Evolutionary conservation across 805 yeast genomes (phyloP), one percentile per base, ranked within the genome.

Genomic region (Pichia rugopelliculosa): DNA sequence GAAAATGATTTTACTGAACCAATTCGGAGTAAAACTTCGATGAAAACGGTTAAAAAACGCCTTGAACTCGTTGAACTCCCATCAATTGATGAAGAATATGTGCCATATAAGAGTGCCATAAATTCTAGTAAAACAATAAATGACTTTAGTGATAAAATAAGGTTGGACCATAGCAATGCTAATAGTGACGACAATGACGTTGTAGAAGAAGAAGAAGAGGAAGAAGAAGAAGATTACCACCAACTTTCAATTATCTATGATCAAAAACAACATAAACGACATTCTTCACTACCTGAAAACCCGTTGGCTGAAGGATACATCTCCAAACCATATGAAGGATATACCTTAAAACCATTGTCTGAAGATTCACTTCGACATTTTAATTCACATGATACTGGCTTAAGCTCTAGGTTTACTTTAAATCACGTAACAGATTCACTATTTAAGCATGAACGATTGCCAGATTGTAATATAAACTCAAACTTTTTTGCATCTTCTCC

Each of bases 301-400:
- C 50, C 54, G 12, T 44, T 52, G 5, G 6, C 51, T 3, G 48
- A 39, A 10, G 34, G 27, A 6, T 25, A n/a, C 11, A 2, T 53
- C 51, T n/a, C n/a, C n/a, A n/a, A n/a, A n/a, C n/a, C n/a, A n/a
- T n/a, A n/a, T n/a, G n/a, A n/a, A n/a, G n/a, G n/a, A n/a, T n/a
- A n/a, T n/a, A n/a, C n/a, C n/a, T n/a, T n/a, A n/a, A n/a, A n/a
- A n/a, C n/a, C n/a, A n/a, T n/a, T n/a, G 1, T 36, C 39, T 17
- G 58, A 50, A 34, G 58, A 53, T 30, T 37, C 42, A 9, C 49
- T 65, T n/a, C 48, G 65, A 42, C 68, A 65, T 47, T 61, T 60
- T 49, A 57, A 53, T 12, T 65, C 69, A 1, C 55, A 57, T 47
- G 68, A 64, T 39, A 59, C 64, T 1, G 68, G 62, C 6, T 50